Evolutionary conservation across 495 filamentous ascomycete genomes (phyloP).

Genomic region (Penicillium argentinense): DNA sequence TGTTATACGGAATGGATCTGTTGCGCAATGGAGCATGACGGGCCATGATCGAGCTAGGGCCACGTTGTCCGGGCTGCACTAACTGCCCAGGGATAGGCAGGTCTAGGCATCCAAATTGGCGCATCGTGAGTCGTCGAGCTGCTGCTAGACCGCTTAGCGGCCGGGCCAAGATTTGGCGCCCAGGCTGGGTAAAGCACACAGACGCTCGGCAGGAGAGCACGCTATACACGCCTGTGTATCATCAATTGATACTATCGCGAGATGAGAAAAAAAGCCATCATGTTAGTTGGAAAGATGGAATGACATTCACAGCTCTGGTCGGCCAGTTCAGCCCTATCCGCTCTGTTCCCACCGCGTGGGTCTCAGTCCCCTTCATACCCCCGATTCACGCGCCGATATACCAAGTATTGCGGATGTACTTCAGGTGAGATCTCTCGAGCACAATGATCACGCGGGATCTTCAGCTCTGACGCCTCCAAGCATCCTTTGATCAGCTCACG

Average conservation of each 20-base stretch:
- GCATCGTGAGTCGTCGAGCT: not conserved
- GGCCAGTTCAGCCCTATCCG: not conserved
- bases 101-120: not conserved
- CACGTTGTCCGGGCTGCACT: not conserved
- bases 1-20: not conserved
- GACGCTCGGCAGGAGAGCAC: slow-evolving; percentile 3
- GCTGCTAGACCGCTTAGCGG: not conserved
- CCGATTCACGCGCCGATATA: not conserved
- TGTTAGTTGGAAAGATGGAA: not conserved
- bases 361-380: not conserved
- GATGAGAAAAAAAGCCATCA: too few relatives aligned
- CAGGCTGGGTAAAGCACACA: not conserved
- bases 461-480: too few relatives aligned
- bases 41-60: not conserved
- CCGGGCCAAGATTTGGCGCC: not conserved
- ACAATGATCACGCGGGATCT: too few relatives aligned
- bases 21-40: not conserved
- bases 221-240: too few relatives aligned
- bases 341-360: not conserved
- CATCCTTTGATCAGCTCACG: too few relatives aligned
- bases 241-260: too few relatives aligned
- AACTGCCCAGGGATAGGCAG: not conserved
- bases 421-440: too few relatives aligned
- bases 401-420: too few relatives aligned
- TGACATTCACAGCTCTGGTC: too few relatives aligned